These are phyloP conservation scores for Fusarium clavum DNA, from an alignment of 2,329 filamentous ascomycete genomes.

Conservation along the genomic window DNA sequence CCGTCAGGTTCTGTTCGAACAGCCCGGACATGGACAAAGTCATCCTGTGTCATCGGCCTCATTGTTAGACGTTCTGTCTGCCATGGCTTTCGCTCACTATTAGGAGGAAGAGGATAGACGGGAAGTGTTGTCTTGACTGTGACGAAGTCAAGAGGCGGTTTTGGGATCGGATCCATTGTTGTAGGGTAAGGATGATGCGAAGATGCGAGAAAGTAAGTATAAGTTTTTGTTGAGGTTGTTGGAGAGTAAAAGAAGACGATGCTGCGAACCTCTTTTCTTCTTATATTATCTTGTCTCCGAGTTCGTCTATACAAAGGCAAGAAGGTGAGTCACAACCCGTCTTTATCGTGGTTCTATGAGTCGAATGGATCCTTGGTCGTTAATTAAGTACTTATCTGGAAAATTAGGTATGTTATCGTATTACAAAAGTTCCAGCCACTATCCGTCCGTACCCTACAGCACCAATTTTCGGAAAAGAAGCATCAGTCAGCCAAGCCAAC, in stretches of 20 bases:
- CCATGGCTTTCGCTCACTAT: constrained; percentile 54
- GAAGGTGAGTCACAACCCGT: constrained; percentile 11
- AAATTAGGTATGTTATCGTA: neutral
- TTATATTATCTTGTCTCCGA: neutral
- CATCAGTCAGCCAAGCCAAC: no score
- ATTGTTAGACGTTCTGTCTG: constrained; percentile 67
- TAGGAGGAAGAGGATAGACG: constrained; percentile 55
- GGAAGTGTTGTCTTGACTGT: constrained; percentile 64
- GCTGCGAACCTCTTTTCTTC: neutral
- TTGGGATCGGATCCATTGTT: constrained; percentile 36
- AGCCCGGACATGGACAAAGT: constrained; percentile 62
- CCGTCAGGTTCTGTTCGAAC: constrained; percentile 70
- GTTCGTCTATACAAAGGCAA: neutral
- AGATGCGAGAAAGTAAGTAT: neutral
- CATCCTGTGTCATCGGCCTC: constrained; percentile 61
- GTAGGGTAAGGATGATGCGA: constrained; percentile 10
- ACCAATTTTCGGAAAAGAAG: neutral
- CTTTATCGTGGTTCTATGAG: neutral
- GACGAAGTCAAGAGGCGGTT: constrained; percentile 47
- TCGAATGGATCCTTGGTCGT: neutral
- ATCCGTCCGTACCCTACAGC: neutral
- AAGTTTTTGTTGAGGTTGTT: neutral
- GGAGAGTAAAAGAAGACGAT: neutral
- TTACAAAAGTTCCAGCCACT: constrained; percentile 23
- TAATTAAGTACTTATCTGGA: neutral